phyloP scores from a whole-genome alignment of 768 basidiomycete genomes.

The Naematelia aurantialba region DNA sequence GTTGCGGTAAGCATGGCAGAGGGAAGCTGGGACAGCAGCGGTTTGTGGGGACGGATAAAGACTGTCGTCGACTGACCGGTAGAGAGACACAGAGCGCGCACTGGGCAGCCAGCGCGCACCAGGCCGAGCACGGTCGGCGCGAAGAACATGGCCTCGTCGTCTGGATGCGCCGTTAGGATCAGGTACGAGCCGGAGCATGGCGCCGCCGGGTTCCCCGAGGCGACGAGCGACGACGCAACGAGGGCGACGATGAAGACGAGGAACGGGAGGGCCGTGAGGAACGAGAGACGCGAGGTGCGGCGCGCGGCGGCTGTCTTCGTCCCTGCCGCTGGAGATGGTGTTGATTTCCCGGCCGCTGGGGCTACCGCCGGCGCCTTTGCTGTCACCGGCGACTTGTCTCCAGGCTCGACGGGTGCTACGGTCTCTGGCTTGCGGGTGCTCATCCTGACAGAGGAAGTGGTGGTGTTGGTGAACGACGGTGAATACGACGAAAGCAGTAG shows the following conservation, averaged over 20 bases:
- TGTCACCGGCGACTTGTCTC: too few relatives aligned
- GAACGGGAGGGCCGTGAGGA: neutral
- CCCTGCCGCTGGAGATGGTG: neutral
- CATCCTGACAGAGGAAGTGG: neutral
- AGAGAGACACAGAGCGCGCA: slow-evolving; percentile 71
- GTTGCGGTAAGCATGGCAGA: too few relatives aligned
- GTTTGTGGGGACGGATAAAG: neutral
- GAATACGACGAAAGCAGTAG: neutral
- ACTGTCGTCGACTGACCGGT: slow-evolving; percentile 53
- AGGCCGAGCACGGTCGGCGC: slow-evolving; percentile 72
- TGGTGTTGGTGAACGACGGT: neutral
- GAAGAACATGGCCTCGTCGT: slow-evolving; percentile 94
- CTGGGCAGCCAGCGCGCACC: slow-evolving; percentile 44
- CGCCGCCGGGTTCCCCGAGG: neutral
- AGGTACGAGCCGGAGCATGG: slow-evolving; percentile 6
- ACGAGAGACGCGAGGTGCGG: neutral
- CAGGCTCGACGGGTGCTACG: too few relatives aligned
- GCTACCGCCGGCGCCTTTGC: too few relatives aligned
- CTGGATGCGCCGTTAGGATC: slow-evolving; percentile 87
- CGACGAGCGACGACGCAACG: neutral
- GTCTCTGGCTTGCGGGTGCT: neutral
- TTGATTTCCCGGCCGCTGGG: neutral
- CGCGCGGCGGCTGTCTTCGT: neutral
- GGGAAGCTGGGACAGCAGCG: neutral
- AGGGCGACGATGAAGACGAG: neutral